phyloP scores from a whole-genome alignment of 106 monocot species.

The Apostasia shenzhenica region DNA sequence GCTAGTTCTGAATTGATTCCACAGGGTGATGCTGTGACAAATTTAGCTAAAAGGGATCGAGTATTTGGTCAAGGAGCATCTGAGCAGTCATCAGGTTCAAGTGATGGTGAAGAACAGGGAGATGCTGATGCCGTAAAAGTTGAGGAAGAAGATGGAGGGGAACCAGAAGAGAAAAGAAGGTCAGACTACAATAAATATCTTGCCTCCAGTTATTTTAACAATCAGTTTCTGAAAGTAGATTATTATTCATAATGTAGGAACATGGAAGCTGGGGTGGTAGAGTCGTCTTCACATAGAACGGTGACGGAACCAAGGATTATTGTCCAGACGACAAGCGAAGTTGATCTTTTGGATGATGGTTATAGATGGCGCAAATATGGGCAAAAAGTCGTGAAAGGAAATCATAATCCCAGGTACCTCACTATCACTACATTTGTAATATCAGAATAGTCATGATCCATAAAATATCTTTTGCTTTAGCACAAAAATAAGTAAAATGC shows the following conservation, averaged over 20 bases:
- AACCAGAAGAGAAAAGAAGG: slow-evolving; percentile 55
- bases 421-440: neutral
- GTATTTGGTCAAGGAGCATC: slow-evolving; percentile 25
- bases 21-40: neutral
- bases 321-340: slow-evolving; percentile 89
- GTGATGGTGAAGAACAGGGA: slow-evolving; percentile 55
- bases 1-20: neutral
- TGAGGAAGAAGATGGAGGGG: slow-evolving; percentile 35
- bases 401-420: slow-evolving; percentile 71
- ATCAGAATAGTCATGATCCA: neutral
- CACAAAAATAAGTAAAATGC: neutral
- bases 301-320: slow-evolving; percentile 68
- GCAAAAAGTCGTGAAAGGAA: slow-evolving; percentile 92
- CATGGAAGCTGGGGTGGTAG: slow-evolving; percentile 18
- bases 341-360: slow-evolving; percentile 93
- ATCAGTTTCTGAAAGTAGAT: neutral
- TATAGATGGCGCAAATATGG: slow-evolving; percentile 98
- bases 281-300: slow-evolving; percentile 46
- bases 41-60: slow-evolving; percentile 17
- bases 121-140: slow-evolving; percentile 25
- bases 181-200: slow-evolving; percentile 3
- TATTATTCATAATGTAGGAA: slow-evolving; percentile 15
- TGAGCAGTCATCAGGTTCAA: slow-evolving; percentile 63
- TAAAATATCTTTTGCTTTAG: neutral
- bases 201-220: neutral